These are phyloP conservation scores for Trichoderma asperelloides DNA, from an alignment of 495 filamentous ascomycete genomes.

Conservation along the genomic window DNA sequence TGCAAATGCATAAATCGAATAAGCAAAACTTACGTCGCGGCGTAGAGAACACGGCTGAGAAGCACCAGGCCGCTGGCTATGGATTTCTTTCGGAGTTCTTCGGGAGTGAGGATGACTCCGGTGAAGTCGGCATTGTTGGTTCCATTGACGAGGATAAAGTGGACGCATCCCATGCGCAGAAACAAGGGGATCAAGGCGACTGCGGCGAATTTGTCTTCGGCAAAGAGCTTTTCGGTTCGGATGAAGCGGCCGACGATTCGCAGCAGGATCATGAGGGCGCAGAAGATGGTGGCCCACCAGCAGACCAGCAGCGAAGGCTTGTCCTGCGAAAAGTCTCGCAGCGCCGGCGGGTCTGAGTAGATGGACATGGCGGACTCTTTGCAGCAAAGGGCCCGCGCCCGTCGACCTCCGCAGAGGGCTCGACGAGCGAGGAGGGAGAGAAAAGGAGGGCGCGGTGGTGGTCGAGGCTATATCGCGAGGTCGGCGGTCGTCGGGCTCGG, in stretches of 20 bases:
- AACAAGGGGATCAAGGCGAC: slow-evolving; percentile 70
- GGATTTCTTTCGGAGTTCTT: slow-evolving; percentile 38
- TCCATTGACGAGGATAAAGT: slow-evolving; percentile 72
- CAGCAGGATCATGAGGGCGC: slow-evolving; percentile 68
- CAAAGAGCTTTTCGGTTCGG: slow-evolving; percentile 70
- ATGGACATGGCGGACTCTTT: slow-evolving; percentile 33
- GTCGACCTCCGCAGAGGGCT: slow-evolving; percentile 53
- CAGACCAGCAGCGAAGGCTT: slow-evolving; percentile 79
- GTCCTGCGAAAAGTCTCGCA: slow-evolving; percentile 46
- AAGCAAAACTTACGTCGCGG: slow-evolving; percentile 49
- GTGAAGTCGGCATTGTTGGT: slow-evolving; percentile 69
- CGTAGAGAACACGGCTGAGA: slow-evolving; percentile 56
- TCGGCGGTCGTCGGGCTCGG: not conserved
- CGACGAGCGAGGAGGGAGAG: slow-evolving; percentile 40
- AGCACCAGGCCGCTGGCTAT: slow-evolving; percentile 60
- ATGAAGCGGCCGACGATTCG: slow-evolving; percentile 71
- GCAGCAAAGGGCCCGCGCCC: slow-evolving; percentile 33
- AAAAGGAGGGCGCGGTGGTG: not conserved
- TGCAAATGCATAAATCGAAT: not conserved
- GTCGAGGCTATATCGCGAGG: not conserved
- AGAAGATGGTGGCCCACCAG: slow-evolving; percentile 88
- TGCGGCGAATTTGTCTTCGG: slow-evolving; percentile 81
- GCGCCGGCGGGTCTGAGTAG: slow-evolving; percentile 51
- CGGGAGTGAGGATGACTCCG: slow-evolving; percentile 31
- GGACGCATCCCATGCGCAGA: slow-evolving; percentile 74